Evolutionary conservation across 371 early-diverging fungal genomes (phyloP).

Genomic region (Mortierella sp.): DNA sequence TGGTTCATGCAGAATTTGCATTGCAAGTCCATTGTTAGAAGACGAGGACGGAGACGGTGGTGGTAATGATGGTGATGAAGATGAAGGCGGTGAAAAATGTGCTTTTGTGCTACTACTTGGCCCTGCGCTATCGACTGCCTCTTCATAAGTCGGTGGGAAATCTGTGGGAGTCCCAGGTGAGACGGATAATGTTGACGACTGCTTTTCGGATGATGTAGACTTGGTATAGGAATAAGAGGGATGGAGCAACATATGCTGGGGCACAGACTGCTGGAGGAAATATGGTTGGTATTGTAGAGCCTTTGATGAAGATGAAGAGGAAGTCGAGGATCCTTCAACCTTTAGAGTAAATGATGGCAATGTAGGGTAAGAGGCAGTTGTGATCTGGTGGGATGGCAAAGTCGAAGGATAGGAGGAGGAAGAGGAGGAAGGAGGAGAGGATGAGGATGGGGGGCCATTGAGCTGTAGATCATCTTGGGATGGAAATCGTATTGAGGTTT

Average conservation of each 20-base stretch:
- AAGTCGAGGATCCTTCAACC: background rate
- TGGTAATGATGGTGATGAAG: background rate
- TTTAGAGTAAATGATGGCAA: background rate
- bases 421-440: constrained; percentile 2
- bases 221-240: constrained; percentile 16
- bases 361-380: background rate
- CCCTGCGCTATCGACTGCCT: constrained; percentile 29
- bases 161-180: constrained; percentile 13
- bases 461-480: background rate
- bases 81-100: constrained; percentile 4
- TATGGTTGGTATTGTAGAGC: constrained; percentile 1
- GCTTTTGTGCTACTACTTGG: constrained; percentile 4
- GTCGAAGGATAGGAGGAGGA: constrained; percentile 1
- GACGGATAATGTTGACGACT: constrained; percentile 1
- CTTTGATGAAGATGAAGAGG: background rate
- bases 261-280: constrained; percentile 8
- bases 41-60: background rate
- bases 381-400: background rate
- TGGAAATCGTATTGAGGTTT: constrained; percentile 19
- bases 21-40: no score
- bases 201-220: constrained; percentile 3
- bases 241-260: constrained; percentile 40
- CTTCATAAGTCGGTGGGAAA: constrained; percentile 47
- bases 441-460: background rate
- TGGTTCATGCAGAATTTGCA: no score